A percentile compares a stretch with the other conserved stretches of the same genome.
These are phyloP conservation scores for Phaeosphaeria sp. DNA, from an alignment of 2,329 filamentous ascomycete species.

Conservation along the genomic window DNA sequence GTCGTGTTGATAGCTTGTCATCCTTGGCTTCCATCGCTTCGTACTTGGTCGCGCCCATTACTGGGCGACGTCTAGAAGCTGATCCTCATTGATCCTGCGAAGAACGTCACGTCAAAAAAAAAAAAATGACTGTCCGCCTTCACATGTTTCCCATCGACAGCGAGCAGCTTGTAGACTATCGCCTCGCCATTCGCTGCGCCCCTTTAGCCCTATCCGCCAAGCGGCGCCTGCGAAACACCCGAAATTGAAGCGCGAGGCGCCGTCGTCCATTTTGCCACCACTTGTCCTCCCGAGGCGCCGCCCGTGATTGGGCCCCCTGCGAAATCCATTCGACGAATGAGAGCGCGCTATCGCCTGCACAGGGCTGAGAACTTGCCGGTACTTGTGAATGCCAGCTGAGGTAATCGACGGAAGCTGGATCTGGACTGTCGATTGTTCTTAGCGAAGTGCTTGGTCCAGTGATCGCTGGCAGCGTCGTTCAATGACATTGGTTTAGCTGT, in stretches of 20 bases:
- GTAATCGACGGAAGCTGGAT: not conserved
- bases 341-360: not conserved
- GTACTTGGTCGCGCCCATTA: not conserved
- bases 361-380: conserved; percentile 5
- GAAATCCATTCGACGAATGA: conserved; percentile 3
- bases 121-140: not conserved
- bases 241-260: conserved; percentile 19
- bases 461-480: not conserved
- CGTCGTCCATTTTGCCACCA: not conserved
- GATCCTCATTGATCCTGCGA: not conserved
- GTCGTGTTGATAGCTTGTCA: not conserved
- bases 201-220: conserved; percentile 8
- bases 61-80: not conserved
- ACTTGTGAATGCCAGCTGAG: not conserved
- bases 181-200: not conserved
- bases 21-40: not conserved
- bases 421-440: not conserved
- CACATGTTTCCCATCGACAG: not conserved
- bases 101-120: not conserved
- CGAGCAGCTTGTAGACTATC: not conserved
- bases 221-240: conserved; percentile 10
- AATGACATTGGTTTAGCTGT: not conserved
- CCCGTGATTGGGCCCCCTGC: conserved; percentile 11
- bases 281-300: conserved; percentile 8
- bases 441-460: not conserved